These are phyloP conservation scores for Coemansia erecta DNA, from an alignment of 192 early-diverging fungal genomes.

Conservation along the genomic window DNA sequence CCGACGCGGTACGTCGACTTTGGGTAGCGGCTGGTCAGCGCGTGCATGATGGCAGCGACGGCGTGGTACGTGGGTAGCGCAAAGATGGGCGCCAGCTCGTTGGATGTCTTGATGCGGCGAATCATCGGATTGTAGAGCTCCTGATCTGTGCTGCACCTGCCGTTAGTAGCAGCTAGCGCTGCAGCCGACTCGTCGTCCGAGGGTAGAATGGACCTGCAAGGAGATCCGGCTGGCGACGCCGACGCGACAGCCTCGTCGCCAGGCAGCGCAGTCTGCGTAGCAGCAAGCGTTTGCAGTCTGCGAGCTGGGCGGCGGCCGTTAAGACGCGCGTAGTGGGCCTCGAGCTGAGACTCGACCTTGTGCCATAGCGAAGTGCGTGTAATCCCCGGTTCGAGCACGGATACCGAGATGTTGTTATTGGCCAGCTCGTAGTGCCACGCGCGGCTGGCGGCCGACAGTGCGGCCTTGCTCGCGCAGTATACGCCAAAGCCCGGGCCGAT, in stretches of 20 bases:
- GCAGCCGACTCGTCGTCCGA: conserved; percentile 12
- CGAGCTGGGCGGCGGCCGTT: conserved; percentile 24
- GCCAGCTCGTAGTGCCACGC: conserved; percentile 53
- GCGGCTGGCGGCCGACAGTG: conserved; percentile 44
- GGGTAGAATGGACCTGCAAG: neutral
- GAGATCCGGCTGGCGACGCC: conserved; percentile 18
- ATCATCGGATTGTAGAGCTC: conserved; percentile 45
- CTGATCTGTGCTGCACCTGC: conserved; percentile 10
- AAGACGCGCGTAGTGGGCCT: conserved; percentile 49
- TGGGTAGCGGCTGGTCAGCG: conserved; percentile 50
- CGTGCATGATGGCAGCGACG: conserved; percentile 45
- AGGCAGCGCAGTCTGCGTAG: conserved; percentile 28
- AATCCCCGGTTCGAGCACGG: conserved; percentile 48
- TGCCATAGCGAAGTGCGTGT: conserved; percentile 51
- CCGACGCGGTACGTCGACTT: conserved; percentile 56
- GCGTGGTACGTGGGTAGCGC: conserved; percentile 51
- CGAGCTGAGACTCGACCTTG: conserved; percentile 52
- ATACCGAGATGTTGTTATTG: conserved; percentile 39
- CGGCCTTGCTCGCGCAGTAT: conserved; percentile 57
- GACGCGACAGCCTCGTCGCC: conserved; percentile 47
- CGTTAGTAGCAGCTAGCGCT: neutral
- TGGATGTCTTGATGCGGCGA: conserved; percentile 43
- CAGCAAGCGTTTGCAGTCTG: neutral
- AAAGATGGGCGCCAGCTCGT: conserved; percentile 46
- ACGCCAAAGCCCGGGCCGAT: conserved; percentile 54